Percentiles rank a stretch among this genome's conserved stretches.
Evolutionary conservation across 345 rosid genomes (phyloP).

Genomic region (Eucalyptus guilfoylei): DNA sequence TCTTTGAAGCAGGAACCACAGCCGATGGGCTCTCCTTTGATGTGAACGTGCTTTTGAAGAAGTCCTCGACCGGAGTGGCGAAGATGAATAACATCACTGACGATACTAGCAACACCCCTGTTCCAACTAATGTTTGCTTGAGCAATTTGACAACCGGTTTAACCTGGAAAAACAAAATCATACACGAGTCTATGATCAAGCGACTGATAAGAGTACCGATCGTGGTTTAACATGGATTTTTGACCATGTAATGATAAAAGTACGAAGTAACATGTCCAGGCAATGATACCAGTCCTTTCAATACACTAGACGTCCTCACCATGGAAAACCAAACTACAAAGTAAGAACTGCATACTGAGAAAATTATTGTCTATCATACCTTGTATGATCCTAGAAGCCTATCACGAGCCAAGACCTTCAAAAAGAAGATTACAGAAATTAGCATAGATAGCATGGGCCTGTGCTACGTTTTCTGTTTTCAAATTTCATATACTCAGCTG

Average conservation of each 20-base stretch:
- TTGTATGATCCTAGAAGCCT: slow-evolving; percentile 86
- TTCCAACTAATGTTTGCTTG: slow-evolving; percentile 77
- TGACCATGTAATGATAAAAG: neutral
- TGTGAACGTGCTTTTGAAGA: slow-evolving; percentile 29
- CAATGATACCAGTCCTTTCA: neutral
- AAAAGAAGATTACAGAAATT: neutral
- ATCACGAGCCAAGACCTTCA: slow-evolving; percentile 85
- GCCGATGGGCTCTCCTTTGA: slow-evolving; percentile 17
- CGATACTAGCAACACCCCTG: slow-evolving; percentile 72
- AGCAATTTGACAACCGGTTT: slow-evolving; percentile 84
- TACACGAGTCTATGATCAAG: neutral
- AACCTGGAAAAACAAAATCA: slow-evolving; percentile 29
- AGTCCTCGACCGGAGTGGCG: slow-evolving; percentile 76
- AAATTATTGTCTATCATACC: slow-evolving; percentile 18
- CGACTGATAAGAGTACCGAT: neutral
- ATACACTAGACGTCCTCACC: neutral
- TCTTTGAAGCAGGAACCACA: slow-evolving; percentile 25
- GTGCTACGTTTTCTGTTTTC: neutral
- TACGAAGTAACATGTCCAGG: neutral
- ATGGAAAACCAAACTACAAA: neutral
- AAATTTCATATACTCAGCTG: neutral
- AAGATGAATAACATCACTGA: slow-evolving; percentile 52
- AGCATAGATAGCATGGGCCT: neutral
- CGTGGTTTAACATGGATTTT: neutral
- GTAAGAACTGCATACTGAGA: neutral